These are phyloP conservation scores for Monosporozyma servazzii DNA, from an alignment of 805 yeast species.

Conservation along the genomic window DNA sequence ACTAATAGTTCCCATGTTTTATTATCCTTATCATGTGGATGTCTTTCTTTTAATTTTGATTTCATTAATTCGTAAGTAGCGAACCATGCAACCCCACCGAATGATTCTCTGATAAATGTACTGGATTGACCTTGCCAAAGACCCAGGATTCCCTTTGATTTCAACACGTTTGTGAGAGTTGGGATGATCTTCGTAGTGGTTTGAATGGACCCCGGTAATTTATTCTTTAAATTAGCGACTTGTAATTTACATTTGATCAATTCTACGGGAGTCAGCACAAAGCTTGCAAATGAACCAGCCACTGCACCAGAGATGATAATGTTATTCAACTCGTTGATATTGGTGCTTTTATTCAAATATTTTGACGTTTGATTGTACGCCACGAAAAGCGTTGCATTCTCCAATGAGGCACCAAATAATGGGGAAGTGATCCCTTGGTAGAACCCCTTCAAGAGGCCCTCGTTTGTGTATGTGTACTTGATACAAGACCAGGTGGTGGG, in stretches of 20 bases:
- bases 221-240: constrained; percentile 36
- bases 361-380: constrained; percentile 45
- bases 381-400: constrained; percentile 71
- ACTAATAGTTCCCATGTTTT: constrained; percentile 47
- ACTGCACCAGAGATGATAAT: constrained; percentile 66
- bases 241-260: constrained; percentile 82
- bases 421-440: constrained; percentile 78
- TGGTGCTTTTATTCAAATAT: constrained; percentile 20
- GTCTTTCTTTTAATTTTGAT: constrained; percentile 22
- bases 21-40: constrained; percentile 17
- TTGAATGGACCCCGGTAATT: constrained; percentile 17
- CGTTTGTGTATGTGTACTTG: constrained; percentile 47
- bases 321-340: constrained; percentile 24
- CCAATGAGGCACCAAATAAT: constrained; percentile 80
- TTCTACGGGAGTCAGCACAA: constrained; percentile 86
- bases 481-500: constrained; percentile 61
- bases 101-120: constrained; percentile 72
- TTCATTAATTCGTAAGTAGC: constrained; percentile 68
- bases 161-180: constrained; percentile 36
- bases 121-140: constrained; percentile 84
- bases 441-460: constrained; percentile 65
- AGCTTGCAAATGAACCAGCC: constrained; percentile 76
- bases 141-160: constrained; percentile 53
- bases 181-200: constrained; percentile 25
- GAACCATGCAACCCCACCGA: constrained; percentile 93